These are phyloP conservation scores for Geoglossum cookeanum DNA, from an alignment of 2,329 filamentous ascomycete genomes.

Conservation along the genomic window DNA sequence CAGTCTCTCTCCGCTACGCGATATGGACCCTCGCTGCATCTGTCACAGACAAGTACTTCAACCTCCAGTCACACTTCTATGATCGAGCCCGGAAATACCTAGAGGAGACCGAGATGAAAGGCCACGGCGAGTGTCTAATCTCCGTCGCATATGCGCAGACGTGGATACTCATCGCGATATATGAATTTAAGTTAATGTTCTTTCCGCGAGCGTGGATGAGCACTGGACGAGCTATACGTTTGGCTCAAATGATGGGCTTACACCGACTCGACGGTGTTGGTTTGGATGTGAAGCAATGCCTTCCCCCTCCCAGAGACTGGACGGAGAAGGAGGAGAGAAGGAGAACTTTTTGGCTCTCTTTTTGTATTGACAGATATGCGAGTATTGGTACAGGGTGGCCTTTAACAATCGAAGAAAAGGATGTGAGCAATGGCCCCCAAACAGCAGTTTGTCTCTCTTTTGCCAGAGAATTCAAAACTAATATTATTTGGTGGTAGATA, in stretches of 20 bases:
- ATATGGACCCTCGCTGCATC: constrained; percentile 94
- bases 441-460: neutral
- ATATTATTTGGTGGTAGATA: constrained; percentile 29
- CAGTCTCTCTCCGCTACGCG: constrained; percentile 74
- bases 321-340: constrained; percentile 81
- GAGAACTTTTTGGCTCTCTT: constrained; percentile 88
- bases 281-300: constrained; percentile 80
- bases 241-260: constrained; percentile 82
- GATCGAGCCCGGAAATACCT: constrained; percentile 75
- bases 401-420: constrained; percentile 78
- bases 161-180: constrained; percentile 59
- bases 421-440: constrained; percentile 29
- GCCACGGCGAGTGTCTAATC: constrained; percentile 76
- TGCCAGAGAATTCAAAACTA: neutral
- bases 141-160: constrained; percentile 73
- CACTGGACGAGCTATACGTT: constrained; percentile 58
- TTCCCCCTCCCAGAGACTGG: constrained; percentile 78
- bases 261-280: constrained; percentile 69
- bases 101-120: constrained; percentile 77
- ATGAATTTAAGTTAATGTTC: constrained; percentile 96
- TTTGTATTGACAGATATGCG: constrained; percentile 76
- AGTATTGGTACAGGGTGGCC: constrained; percentile 97
- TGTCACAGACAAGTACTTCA: constrained; percentile 60
- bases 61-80: constrained; percentile 77
- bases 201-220: constrained; percentile 94